Conservation (phyloP, 1,139 yeast species). For the Debaryomyces sp. region DNA sequence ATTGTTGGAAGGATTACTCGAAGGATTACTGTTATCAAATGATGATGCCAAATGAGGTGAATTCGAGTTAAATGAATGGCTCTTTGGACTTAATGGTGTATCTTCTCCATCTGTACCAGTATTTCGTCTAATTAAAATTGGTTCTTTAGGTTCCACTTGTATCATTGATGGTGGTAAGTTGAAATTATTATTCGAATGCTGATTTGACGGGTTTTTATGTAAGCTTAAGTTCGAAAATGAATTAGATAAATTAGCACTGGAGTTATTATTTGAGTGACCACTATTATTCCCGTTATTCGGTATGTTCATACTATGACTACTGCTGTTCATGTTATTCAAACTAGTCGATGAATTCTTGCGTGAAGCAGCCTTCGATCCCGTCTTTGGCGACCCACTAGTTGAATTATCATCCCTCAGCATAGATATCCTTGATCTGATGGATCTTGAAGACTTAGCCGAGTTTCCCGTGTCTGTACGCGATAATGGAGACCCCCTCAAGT, state of each 20-base stretch:
- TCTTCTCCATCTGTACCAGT: constrained; percentile 30
- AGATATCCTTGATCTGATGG: constrained; percentile 48
- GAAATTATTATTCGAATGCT: constrained; percentile 14
- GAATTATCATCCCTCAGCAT: constrained; percentile 34
- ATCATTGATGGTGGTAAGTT: constrained; percentile 70
- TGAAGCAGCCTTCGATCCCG: constrained; percentile 38
- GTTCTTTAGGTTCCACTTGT: constrained; percentile 67
- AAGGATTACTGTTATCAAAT: neutral
- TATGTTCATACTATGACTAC: constrained; percentile 13
- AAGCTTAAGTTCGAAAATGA: constrained; percentile 12
- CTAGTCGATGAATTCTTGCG: constrained; percentile 39
- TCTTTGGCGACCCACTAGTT: constrained; percentile 22
- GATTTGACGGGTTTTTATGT: constrained; percentile 5
- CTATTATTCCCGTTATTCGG: constrained; percentile 14
- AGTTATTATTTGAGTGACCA: constrained; percentile 5
- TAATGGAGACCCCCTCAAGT: constrained; percentile 43
- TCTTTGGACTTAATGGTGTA: constrained; percentile 11
- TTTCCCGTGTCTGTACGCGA: constrained; percentile 56
- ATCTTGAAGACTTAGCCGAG: constrained; percentile 53
- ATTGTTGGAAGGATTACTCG: neutral
- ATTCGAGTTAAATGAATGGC: constrained; percentile 9
- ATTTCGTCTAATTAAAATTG: constrained; percentile 54
- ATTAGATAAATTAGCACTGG: constrained; percentile 5
- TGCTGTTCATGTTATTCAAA: constrained; percentile 12
- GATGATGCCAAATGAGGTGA: constrained; percentile 10